Evolutionary conservation across 345 rosid species (phyloP), one percentile per base, ranked within the genome.

Genomic region (Garcia nutans): DNA sequence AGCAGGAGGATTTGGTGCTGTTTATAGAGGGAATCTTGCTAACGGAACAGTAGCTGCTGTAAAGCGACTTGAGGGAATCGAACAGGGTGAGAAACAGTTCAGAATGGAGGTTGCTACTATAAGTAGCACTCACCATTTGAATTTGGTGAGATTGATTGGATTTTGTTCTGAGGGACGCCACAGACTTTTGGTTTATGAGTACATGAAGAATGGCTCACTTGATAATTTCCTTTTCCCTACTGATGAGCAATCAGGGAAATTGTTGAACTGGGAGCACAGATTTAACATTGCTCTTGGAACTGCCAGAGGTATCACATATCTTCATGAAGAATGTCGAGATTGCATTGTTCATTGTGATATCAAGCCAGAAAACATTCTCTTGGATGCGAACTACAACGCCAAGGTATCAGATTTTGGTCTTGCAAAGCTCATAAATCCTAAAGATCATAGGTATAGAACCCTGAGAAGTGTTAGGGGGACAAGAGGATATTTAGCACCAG

Each of bases 301-400:
- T 33, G 82, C 82, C 11, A 80, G 79, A 75, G 82, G 82, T 60
- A 80, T 80, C 79, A 75, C 82, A 1, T 80, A 80, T 44, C 82
- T 80, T 65, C 83, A 80, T 10, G 79, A 80, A 70, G 83, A 80
- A 80, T 80, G 83, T 76, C 79, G 79, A 49, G 79, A 80, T 61
- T 80, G 83, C 79, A 80, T 80, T 41, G 76, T 80, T 67, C 83
- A 80, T 60, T 76, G 83, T 33, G 83, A 80, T 67, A 80, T 80
- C 54, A 80, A 80, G 70, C 83, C 83, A 10, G 83, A 80, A 49
- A 80, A 80, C 69, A 76, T 80, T 55, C 79, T 80, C 33, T 24
- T 80, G 76, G 83, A 80, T 54, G 83, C 76, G 63, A 76, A 75
- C 28, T 75, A 16, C 74, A 58, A 59, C 9, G 73, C 83, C 41